These are phyloP conservation scores for Cystobasidiopsis lactophilus DNA, from an alignment of 768 basidiomycete species.

Conservation along the genomic window DNA sequence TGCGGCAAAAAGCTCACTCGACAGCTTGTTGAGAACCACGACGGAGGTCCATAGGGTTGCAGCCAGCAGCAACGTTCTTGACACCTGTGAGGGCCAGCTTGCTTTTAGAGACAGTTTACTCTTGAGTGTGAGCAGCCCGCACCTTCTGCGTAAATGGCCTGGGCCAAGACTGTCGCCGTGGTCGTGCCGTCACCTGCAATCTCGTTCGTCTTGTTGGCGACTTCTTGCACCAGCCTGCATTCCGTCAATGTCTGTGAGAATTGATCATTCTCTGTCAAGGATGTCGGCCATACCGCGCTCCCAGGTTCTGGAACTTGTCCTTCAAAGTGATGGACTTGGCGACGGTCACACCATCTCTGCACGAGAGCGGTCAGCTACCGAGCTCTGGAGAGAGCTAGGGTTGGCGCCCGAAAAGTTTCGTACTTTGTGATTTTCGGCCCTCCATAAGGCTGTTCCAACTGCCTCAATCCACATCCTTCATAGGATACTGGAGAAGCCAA, in stretches of 20 bases:
- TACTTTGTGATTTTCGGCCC: slow-evolving; percentile 23
- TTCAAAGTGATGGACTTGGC: slow-evolving; percentile 83
- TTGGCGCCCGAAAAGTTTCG: background rate
- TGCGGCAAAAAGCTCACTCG: slow-evolving; percentile 26
- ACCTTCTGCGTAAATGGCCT: slow-evolving; percentile 86
- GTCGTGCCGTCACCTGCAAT: slow-evolving; percentile 94
- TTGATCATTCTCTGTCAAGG: background rate
- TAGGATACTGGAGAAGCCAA: no score
- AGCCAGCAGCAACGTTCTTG: slow-evolving; percentile 96
- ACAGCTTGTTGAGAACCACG: slow-evolving; percentile 95
- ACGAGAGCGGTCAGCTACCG: slow-evolving; percentile 38
- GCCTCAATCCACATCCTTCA: background rate
- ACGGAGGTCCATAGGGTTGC: slow-evolving; percentile 98
- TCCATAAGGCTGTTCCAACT: slow-evolving; percentile 25
- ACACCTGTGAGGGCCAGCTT: slow-evolving; percentile 32
- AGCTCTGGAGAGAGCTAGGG: background rate
- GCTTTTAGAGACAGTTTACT: no score
- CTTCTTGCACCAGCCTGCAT: slow-evolving; percentile 69
- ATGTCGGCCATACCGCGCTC: background rate
- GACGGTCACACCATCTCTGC: slow-evolving; percentile 94
- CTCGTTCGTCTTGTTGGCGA: slow-evolving; percentile 60
- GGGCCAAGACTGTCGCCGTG: slow-evolving; percentile 86
- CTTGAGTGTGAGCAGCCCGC: no score
- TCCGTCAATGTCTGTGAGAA: background rate
- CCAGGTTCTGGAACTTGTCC: slow-evolving; percentile 95